phyloP scores from a whole-genome alignment of 1,139 yeast species.

The Saccharomyces hybrid region DNA sequence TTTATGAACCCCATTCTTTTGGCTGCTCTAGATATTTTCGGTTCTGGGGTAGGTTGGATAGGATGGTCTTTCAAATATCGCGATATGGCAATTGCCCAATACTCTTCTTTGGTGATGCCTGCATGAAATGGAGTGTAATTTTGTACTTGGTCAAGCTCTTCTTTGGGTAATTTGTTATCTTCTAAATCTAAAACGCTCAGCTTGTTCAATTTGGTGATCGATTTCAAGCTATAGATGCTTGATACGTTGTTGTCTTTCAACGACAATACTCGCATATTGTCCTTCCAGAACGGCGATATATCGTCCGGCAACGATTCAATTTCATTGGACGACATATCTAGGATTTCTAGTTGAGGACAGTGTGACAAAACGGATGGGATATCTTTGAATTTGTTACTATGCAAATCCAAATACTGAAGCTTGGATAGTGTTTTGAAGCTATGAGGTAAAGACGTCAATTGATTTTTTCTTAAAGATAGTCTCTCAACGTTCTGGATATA shows the following conservation, averaged over 20 bases:
- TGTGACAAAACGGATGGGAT: slow-evolving; percentile 45
- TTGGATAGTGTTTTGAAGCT: slow-evolving; percentile 41
- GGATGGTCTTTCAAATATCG: slow-evolving; percentile 24
- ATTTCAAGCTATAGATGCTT: slow-evolving; percentile 49
- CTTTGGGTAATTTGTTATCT: slow-evolving; percentile 60
- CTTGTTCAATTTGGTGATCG: slow-evolving; percentile 45
- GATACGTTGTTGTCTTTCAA: slow-evolving; percentile 55
- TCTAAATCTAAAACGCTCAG: slow-evolving; percentile 61
- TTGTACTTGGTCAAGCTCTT: slow-evolving; percentile 51
- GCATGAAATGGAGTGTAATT: slow-evolving; percentile 30
- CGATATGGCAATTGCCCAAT: slow-evolving; percentile 28
- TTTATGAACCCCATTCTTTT: slow-evolving; percentile 66
- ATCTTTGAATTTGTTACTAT: slow-evolving; percentile 47
- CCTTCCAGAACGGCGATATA: slow-evolving; percentile 35
- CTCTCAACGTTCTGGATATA: slow-evolving; percentile 42
- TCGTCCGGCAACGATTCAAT: slow-evolving; percentile 40
- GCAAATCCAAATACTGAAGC: slow-evolving; percentile 58
- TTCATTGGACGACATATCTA: slow-evolving; percentile 59
- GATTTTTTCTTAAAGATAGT: slow-evolving; percentile 48
- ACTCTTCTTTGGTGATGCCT: slow-evolving; percentile 23
- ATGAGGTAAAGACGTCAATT: slow-evolving; percentile 42
- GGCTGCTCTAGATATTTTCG: slow-evolving; percentile 43
- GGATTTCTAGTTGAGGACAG: slow-evolving; percentile 47
- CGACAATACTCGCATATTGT: slow-evolving; percentile 49
- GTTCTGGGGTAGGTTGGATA: slow-evolving; percentile 7